Evolutionary conservation across 805 yeast species (phyloP).

Genomic region (Limtongia smithiae): DNA sequence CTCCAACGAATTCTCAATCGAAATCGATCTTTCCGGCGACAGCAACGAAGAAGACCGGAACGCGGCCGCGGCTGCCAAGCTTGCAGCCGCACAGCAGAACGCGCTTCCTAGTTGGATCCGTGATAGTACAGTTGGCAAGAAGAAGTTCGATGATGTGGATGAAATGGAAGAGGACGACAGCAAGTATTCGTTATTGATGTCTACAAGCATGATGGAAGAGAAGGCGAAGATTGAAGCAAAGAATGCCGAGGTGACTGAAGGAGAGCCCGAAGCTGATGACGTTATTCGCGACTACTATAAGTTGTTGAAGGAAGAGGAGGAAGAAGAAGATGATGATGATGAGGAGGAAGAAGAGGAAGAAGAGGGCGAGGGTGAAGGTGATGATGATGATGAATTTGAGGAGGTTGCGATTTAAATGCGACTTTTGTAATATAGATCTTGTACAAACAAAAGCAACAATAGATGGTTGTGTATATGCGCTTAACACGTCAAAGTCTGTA

Average conservation of each 20-base stretch:
- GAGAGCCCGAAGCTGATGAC: conserved; percentile 49
- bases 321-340: conserved; percentile 41
- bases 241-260: conserved; percentile 19
- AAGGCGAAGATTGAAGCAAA: conserved; percentile 22
- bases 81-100: conserved; percentile 74
- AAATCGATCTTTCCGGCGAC: conserved; percentile 59
- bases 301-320: conserved; percentile 58
- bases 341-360: conserved; percentile 36
- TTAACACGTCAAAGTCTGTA: neutral
- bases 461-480: neutral
- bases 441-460: neutral
- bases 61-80: conserved; percentile 52
- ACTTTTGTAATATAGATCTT: neutral
- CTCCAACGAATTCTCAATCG: conserved; percentile 67
- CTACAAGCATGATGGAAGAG: no score
- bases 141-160: neutral
- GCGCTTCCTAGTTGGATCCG: conserved; percentile 97
- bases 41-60: conserved; percentile 59
- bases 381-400: conserved; percentile 33
- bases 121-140: conserved; percentile 83
- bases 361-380: conserved; percentile 33
- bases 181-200: neutral
- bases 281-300: conserved; percentile 66
- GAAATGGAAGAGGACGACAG: neutral
- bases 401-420: conserved; percentile 17